These are phyloP conservation scores for Heimioporus sp. DNA, from an alignment of 768 basidiomycete genomes.

Conservation along the genomic window DNA sequence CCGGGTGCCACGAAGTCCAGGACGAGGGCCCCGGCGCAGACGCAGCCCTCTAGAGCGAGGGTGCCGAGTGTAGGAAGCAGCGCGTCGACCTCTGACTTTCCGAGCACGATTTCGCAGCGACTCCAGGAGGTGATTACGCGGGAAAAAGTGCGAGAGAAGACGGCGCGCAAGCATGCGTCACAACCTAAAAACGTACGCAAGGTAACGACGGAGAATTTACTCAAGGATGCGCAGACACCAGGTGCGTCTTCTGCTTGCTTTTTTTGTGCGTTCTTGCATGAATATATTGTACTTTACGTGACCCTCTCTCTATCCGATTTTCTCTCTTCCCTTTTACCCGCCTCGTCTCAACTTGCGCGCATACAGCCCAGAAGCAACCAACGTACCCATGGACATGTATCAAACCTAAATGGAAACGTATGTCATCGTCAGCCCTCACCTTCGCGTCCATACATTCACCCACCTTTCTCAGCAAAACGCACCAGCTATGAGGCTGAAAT, in stretches of 20 bases:
- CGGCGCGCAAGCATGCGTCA: constrained; percentile 15
- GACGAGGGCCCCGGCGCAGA: too few relatives aligned
- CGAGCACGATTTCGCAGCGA: constrained; percentile 14
- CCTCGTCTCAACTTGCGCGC: not conserved
- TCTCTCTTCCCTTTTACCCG: not conserved
- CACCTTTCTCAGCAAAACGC: constrained; percentile 9
- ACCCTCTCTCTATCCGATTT: not conserved
- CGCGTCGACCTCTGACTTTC: constrained; percentile 19
- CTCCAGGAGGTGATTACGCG: constrained; percentile 1
- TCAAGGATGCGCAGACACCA: constrained; percentile 16
- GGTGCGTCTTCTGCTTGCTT: constrained; percentile 12
- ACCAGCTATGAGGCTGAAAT: constrained; percentile 4
- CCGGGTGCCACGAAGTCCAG: not conserved
- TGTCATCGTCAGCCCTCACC: not conserved
- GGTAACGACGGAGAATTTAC: constrained; percentile 11
- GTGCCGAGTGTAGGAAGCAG: not conserved
- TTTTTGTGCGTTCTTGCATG: too few relatives aligned
- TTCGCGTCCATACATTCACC: not conserved
- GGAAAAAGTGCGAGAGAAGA: constrained; percentile 4
- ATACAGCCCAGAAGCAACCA: too few relatives aligned
- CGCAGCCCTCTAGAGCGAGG: too few relatives aligned
- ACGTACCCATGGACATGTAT: constrained; percentile 17
- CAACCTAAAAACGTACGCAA: constrained; percentile 3
- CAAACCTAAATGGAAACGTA: constrained; percentile 15
- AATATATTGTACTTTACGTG: too few relatives aligned